Evolutionary conservation across 768 basidiomycete species (phyloP).

Genomic region (Boletus huronensis): DNA sequence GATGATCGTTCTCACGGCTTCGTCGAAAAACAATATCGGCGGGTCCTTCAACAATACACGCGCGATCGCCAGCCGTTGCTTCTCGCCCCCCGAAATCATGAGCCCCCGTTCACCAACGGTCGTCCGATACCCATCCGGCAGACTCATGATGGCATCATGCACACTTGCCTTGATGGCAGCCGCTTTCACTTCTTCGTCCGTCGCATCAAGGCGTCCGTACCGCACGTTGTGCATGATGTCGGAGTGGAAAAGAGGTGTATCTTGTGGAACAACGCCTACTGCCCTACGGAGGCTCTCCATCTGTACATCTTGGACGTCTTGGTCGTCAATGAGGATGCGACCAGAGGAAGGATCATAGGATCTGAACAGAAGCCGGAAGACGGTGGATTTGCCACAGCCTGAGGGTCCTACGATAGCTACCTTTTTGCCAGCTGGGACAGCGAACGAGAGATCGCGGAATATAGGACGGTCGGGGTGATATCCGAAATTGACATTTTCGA

Average conservation of each 20-base stretch:
- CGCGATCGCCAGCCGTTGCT: constrained; percentile 94
- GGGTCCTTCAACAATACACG: constrained; percentile 92
- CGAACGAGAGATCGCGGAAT: constrained; percentile 84
- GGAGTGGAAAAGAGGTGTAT: constrained; percentile 95
- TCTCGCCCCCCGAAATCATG: constrained; percentile 99
- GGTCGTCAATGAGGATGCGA: constrained; percentile 81
- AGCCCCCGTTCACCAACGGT: constrained; percentile 94
- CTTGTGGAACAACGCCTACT: constrained; percentile 96
- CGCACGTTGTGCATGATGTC: constrained; percentile 94
- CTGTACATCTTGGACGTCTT: constrained; percentile 74
- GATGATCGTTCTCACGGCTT: constrained; percentile 66
- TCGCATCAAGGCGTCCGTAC: constrained; percentile 85
- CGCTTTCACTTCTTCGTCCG: constrained; percentile 82
- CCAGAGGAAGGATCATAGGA: constrained; percentile 89
- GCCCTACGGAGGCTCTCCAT: constrained; percentile 65
- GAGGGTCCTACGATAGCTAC: constrained; percentile 96
- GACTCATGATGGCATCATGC: constrained; percentile 67
- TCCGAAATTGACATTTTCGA: constrained; percentile 87
- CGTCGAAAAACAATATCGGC: constrained; percentile 95
- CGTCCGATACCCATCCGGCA: constrained; percentile 86
- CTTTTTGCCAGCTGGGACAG: constrained; percentile 93
- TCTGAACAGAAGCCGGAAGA: constrained; percentile 89
- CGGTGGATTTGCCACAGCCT: constrained; percentile 96
- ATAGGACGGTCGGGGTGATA: constrained; percentile 93
- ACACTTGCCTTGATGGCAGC: constrained; percentile 87